Evolutionary conservation across 2,329 filamentous ascomycete genomes (phyloP).

Genomic region (Blastomyces gilchristii): DNA sequence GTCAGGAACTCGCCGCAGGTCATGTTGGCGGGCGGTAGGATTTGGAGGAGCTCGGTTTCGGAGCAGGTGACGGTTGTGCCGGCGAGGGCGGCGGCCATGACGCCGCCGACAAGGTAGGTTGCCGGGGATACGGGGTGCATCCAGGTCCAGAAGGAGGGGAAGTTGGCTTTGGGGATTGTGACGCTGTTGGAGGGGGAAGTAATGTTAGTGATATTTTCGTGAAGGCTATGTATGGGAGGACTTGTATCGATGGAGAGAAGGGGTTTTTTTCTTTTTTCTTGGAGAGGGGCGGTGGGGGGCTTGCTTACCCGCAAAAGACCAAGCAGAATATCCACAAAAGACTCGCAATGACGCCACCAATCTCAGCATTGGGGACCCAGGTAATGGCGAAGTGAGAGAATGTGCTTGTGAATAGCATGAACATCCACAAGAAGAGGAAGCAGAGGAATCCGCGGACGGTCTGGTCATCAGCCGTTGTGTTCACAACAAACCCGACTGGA

Average conservation of each 20-base stretch:
- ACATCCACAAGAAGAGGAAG: conserved; percentile 52
- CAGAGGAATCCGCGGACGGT: conserved; percentile 51
- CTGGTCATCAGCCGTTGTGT: conserved; percentile 28
- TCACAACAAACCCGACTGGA: conserved; percentile 41
- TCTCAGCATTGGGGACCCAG: conserved; percentile 56
- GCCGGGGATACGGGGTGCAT: conserved; percentile 61
- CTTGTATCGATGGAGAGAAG: no score
- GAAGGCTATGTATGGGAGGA: background rate
- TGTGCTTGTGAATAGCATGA: conserved; percentile 59
- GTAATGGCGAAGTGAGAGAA: conserved; percentile 65
- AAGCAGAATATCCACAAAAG: conserved; percentile 49
- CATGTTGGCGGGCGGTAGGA: conserved; percentile 46
- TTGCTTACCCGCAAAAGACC: conserved; percentile 43
- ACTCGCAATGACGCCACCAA: conserved; percentile 53
- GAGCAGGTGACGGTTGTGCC: conserved; percentile 25
- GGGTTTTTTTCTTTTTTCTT: no score
- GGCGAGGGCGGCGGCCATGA: conserved; percentile 25
- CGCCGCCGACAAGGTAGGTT: conserved; percentile 44
- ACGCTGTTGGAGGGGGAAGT: background rate
- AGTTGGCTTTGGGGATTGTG: conserved; percentile 40
- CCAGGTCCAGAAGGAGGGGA: conserved; percentile 66
- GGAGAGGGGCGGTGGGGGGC: no score
- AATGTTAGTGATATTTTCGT: background rate
- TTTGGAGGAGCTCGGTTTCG: conserved; percentile 22
- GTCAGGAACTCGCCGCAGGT: conserved; percentile 48